A percentile compares a stretch with the other conserved stretches of the same genome.
Conservation (phyloP, 192 early-diverging fungal species). For the Linnemannia zychae region DNA sequence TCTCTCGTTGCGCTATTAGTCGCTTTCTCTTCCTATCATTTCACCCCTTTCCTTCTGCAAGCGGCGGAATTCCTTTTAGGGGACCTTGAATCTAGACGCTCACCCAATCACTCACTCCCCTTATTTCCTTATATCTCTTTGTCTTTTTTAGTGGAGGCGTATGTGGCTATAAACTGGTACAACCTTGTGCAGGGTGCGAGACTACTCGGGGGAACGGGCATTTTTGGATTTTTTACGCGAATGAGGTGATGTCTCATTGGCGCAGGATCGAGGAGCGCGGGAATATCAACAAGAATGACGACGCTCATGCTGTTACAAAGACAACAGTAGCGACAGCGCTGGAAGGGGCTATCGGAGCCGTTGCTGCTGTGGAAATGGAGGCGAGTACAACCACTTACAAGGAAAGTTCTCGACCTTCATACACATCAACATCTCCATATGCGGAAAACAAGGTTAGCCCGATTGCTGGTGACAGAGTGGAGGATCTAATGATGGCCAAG, state of each 20-base stretch:
- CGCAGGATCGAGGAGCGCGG: constrained; percentile 34
- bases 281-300: background rate
- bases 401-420: background rate
- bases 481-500: background rate
- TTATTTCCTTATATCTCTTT: background rate
- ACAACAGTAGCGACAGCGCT: background rate
- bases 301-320: background rate
- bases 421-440: background rate
- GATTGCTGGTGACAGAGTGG: background rate
- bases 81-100: background rate
- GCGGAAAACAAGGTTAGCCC: background rate
- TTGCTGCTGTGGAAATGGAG: background rate
- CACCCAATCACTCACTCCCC: background rate
- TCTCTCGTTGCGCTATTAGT: background rate
- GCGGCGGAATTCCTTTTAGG: background rate
- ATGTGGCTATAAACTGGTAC: constrained; percentile 51
- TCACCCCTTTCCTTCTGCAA: background rate
- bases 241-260: constrained; percentile 46
- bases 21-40: background rate
- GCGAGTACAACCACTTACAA: too few species aligned
- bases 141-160: constrained; percentile 30
- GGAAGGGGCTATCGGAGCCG: too few species aligned
- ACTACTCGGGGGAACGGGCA: constrained; percentile 50
- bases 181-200: constrained; percentile 45
- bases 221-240: constrained; percentile 56